phyloP scores from a whole-genome alignment of 2,329 filamentous ascomycete genomes.

The Nannizziopsis barbatae region DNA sequence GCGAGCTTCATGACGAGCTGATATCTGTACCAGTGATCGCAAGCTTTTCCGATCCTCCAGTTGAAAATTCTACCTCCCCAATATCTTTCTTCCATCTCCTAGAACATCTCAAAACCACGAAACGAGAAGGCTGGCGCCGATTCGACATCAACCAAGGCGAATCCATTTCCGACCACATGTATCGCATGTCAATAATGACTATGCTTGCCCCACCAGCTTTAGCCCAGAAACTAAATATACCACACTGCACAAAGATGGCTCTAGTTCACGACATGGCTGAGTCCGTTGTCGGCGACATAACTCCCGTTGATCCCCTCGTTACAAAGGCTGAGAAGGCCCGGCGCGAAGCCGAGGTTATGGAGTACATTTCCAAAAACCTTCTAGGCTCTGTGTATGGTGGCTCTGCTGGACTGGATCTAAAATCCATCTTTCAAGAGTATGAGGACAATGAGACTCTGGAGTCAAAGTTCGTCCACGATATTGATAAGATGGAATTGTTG shows the following conservation, averaged over 20 bases:
- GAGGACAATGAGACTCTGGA: slow-evolving; percentile 78
- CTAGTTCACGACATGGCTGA: slow-evolving; percentile 98
- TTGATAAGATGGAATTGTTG: slow-evolving; percentile 93
- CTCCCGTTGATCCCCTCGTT: slow-evolving; percentile 68
- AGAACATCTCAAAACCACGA: slow-evolving; percentile 88
- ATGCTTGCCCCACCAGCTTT: slow-evolving; percentile 77
- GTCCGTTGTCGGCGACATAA: slow-evolving; percentile 89
- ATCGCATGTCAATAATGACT: slow-evolving; percentile 94
- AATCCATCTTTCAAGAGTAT: slow-evolving; percentile 85
- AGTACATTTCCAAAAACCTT: slow-evolving; percentile 65
- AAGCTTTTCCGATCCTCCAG: slow-evolving; percentile 50
- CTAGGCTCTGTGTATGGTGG: slow-evolving; percentile 68
- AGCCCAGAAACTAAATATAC: slow-evolving; percentile 59
- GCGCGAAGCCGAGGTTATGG: slow-evolving; percentile 81
- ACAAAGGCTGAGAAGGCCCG: slow-evolving; percentile 78
- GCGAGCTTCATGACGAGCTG: slow-evolving; percentile 3
- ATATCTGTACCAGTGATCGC: slow-evolving; percentile 45
- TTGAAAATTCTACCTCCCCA: slow-evolving; percentile 57
- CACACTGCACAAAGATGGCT: slow-evolving; percentile 86
- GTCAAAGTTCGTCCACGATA: slow-evolving; percentile 82
- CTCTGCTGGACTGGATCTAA: slow-evolving; percentile 56
- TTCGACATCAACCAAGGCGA: slow-evolving; percentile 69
- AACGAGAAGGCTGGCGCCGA: slow-evolving; percentile 88
- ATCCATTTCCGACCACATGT: slow-evolving; percentile 98
- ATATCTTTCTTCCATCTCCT: slow-evolving; percentile 90